These are phyloP conservation scores for Fraxinus sp. DNA, from an alignment of 305 asterid genomes.

Conservation along the genomic window DNA sequence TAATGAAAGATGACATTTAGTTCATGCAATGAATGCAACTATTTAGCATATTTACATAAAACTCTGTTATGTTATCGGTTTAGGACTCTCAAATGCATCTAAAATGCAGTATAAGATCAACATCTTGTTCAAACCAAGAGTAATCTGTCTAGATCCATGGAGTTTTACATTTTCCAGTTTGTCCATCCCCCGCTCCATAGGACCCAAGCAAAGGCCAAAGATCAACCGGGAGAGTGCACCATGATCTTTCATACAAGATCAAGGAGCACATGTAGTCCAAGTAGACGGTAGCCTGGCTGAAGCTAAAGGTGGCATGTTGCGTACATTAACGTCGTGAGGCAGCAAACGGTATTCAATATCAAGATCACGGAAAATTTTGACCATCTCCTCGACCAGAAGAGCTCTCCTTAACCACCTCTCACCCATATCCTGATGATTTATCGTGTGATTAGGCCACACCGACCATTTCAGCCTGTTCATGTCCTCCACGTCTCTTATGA, in stretches of 20 bases:
- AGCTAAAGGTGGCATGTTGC: constrained; percentile 49
- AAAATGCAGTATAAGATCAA: not conserved
- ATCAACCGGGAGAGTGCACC: not conserved
- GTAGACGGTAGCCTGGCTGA: constrained; percentile 62
- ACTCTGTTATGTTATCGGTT: not conserved
- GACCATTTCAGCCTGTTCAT: constrained; percentile 77
- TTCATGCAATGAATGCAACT: not conserved
- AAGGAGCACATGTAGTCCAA: constrained; percentile 44
- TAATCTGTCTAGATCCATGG: not conserved
- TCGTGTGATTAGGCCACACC: constrained; percentile 61
- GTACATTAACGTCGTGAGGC: constrained; percentile 63
- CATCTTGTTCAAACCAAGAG: not conserved
- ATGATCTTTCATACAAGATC: constrained; percentile 7
- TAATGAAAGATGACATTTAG: not conserved
- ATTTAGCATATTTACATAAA: not conserved
- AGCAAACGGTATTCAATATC: constrained; percentile 74
- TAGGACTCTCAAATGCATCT: not conserved
- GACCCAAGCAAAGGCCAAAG: not conserved
- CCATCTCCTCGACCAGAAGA: constrained; percentile 69
- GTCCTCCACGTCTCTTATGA: constrained; percentile 74
- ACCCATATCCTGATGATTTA: constrained; percentile 84
- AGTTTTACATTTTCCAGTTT: not conserved
- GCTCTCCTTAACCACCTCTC: constrained; percentile 75
- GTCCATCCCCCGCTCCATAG: not conserved
- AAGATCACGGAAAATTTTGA: constrained; percentile 62